phyloP scores from a whole-genome alignment of 345 rosid species.

The Lenwebbia sp. region DNA sequence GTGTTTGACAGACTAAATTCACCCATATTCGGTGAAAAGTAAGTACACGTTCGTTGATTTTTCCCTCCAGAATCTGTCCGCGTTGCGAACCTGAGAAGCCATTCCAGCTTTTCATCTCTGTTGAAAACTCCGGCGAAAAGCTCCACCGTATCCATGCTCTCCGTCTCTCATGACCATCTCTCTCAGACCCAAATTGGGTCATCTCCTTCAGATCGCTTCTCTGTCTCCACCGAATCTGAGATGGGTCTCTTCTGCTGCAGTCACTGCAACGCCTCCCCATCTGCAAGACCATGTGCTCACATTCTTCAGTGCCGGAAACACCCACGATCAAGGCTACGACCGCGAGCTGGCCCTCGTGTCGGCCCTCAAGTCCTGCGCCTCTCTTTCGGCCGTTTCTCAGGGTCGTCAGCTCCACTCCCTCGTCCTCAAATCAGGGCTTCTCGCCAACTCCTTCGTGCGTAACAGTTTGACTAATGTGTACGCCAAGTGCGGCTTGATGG shows the following conservation, averaged over 20 bases:
- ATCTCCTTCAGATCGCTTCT: background rate
- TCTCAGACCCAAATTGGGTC: constrained; percentile 12
- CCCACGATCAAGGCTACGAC: background rate
- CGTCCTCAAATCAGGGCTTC: constrained; percentile 43
- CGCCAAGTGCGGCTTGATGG: constrained; percentile 45
- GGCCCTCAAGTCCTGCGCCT: constrained; percentile 43
- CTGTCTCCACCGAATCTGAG: constrained; percentile 8
- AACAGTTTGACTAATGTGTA: constrained; percentile 77
- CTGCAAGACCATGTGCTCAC: background rate
- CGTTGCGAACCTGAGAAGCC: background rate
- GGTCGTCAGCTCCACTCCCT: constrained; percentile 49
- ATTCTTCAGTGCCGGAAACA: constrained; percentile 3
- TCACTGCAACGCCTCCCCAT: background rate
- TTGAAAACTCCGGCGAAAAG: background rate
- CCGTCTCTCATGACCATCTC: constrained; percentile 22
- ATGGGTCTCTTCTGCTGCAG: constrained; percentile 18
- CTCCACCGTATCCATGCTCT: constrained; percentile 7
- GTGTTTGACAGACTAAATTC: background rate
- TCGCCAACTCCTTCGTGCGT: constrained; percentile 42
- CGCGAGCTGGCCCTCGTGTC: constrained; percentile 41
- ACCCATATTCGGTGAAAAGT: background rate
- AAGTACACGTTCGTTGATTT: background rate
- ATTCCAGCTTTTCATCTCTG: background rate
- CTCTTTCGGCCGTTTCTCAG: constrained; percentile 15
- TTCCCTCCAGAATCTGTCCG: background rate